phyloP scores from a whole-genome alignment of 495 filamentous ascomycete genomes.

The Tricharina praecox region DNA sequence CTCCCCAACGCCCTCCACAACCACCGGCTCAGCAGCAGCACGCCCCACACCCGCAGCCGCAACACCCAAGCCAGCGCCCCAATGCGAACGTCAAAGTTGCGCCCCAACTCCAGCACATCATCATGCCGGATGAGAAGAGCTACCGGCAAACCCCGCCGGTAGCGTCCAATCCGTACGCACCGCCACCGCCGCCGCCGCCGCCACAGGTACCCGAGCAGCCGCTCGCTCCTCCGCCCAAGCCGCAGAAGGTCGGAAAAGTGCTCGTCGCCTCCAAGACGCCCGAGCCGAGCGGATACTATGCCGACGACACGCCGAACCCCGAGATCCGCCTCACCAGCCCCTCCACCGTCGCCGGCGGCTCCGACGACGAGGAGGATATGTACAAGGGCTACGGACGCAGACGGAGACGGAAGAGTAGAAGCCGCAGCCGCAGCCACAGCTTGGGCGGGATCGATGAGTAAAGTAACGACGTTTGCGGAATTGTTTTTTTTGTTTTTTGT shows the following conservation, averaged over 20 bases:
- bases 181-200: neutral
- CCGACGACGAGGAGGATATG: conserved; percentile 10
- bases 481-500: too few relatives aligned
- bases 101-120: conserved; percentile 1
- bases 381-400: conserved; percentile 3
- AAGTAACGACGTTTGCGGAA: too few relatives aligned
- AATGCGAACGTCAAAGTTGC: conserved; percentile 10
- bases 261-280: neutral
- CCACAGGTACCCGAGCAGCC: too few relatives aligned
- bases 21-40: neutral
- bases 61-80: neutral
- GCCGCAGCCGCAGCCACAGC: conserved; percentile 3
- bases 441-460: conserved; percentile 5
- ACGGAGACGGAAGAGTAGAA: conserved; percentile 9
- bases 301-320: conserved; percentile 13
- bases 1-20: neutral
- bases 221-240: conserved; percentile 3
- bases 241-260: conserved; percentile 7
- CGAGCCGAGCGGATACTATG: neutral
- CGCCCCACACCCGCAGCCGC: neutral
- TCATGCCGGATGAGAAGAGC: neutral
- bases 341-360: conserved; percentile 25
- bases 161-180: neutral
- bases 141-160: neutral
- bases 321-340: conserved; percentile 25